Base-by-base conservation (phyloP, 805 yeast genomes). In the Hanseniaspora opuntiae region DNA sequence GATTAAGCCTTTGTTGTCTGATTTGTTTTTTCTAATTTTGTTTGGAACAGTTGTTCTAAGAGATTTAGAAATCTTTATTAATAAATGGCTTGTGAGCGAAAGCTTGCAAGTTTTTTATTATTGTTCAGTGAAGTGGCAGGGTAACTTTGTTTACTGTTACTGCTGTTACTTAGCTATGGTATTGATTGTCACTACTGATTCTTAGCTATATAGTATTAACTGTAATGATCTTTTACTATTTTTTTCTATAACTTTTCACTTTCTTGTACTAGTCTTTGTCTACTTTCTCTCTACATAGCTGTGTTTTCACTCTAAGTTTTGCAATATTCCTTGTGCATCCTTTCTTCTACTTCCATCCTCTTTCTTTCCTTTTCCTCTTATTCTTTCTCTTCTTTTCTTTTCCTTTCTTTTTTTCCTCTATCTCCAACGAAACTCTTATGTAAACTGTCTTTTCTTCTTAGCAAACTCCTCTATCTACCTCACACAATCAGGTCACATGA, bases 1-100 rank as follows among this genome's bases (percentile, higher is more conserved):
- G 73, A 70, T 68, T 68, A 68, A 68, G 71, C 73, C 67, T 62
- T 63, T 60, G 70, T 67, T 68, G 71, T 65, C 69, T 64, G 70
- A 66, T 66, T 66, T 58, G 61, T 58, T 42, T 41, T 42, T 28
- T 25, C 36, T 28, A 42, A 28, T 42, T 42, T 55, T 53, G 41
- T 52, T 47, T 35, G 45, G 49, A 53, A 53, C 56, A 42, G 46
- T 42, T 42, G 46, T 42, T 42, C 46, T 42, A 28, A 42, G 19
- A 10, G 22, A 42, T 42, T 42, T 42, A 42, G 46, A 42, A 20
- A 16, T 30, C 30, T 41, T 41, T 41, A 6, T 22, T 19, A n/a
- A 20, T 20, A 4, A 22, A 20, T 12, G 4, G 12, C 24, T 41
- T 41, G 45, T 22, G 24, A 41, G 45, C n/a, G 10, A 4, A 17